A percentile compares a stretch with the other conserved stretches of the same genome.
Evolutionary conservation across 2,329 filamentous ascomycete genomes (phyloP).

Genomic region (Colletotrichum musae): DNA sequence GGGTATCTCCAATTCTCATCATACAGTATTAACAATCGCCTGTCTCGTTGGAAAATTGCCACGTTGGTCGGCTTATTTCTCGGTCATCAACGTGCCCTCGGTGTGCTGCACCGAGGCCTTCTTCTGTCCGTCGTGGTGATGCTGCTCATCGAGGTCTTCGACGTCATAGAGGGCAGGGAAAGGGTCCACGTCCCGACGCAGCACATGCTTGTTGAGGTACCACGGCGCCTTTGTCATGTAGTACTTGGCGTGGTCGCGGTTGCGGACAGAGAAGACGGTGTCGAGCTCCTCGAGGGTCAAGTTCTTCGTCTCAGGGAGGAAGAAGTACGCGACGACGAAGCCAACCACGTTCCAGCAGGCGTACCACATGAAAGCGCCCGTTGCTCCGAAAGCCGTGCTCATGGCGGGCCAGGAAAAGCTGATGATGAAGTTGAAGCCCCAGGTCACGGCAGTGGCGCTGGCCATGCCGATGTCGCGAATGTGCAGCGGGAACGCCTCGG

Average conservation of each 20-base stretch:
- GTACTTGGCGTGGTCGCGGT: slow-evolving; percentile 50
- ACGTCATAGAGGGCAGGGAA: slow-evolving; percentile 52
- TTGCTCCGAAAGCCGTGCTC: slow-evolving; percentile 44
- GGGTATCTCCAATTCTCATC: not conserved
- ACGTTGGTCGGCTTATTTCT: not conserved
- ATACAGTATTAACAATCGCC: not conserved
- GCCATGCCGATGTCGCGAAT: slow-evolving; percentile 70
- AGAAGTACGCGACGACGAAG: slow-evolving; percentile 51
- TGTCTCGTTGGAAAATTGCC: not conserved
- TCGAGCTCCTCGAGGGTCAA: slow-evolving; percentile 53
- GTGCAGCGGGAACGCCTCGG: slow-evolving; percentile 71
- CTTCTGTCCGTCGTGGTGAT: not conserved
- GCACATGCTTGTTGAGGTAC: slow-evolving; percentile 50
- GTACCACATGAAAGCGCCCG: slow-evolving; percentile 57
- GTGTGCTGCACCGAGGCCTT: not conserved
- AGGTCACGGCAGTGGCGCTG: slow-evolving; percentile 55
- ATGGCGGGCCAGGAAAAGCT: slow-evolving; percentile 53
- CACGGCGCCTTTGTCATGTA: slow-evolving; percentile 50
- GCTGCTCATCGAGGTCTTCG: slow-evolving; percentile 33
- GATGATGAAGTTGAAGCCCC: slow-evolving; percentile 58
- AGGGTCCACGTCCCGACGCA: slow-evolving; percentile 48
- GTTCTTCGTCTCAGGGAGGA: slow-evolving; percentile 54
- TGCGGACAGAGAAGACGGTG: slow-evolving; percentile 50
- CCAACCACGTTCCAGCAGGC: slow-evolving; percentile 54
- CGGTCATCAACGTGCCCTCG: not conserved